Conservation (phyloP, 345 rosid genomes). For the Turnera subulata region DNA sequence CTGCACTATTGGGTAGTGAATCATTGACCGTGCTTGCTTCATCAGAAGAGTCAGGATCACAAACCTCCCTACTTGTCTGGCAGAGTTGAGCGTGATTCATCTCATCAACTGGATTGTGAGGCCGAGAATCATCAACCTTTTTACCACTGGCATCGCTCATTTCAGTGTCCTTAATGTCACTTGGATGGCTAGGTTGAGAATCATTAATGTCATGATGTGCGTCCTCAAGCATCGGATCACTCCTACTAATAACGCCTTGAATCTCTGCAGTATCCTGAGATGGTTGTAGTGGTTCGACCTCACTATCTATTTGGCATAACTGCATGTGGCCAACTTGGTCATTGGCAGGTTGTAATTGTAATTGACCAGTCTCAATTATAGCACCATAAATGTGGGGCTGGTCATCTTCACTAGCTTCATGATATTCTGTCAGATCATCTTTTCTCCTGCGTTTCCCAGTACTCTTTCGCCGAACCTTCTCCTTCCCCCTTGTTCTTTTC, state of each 20-base stretch:
- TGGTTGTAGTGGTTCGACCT: slow-evolving; percentile 9
- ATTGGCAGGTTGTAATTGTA: slow-evolving; percentile 12
- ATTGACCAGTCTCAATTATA: slow-evolving; percentile 21
- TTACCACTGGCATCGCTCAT: slow-evolving; percentile 1
- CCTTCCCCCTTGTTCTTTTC: slow-evolving; percentile 26
- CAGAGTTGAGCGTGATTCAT: not conserved
- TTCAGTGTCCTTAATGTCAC: not conserved
- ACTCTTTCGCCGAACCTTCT: slow-evolving; percentile 27
- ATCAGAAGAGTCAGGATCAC: not conserved
- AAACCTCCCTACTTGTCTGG: not conserved
- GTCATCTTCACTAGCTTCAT: slow-evolving; percentile 26
- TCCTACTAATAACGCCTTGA: slow-evolving; percentile 8
- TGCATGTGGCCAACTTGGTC: slow-evolving; percentile 14
- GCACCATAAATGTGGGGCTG: slow-evolving; percentile 23
- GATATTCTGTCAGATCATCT: slow-evolving; percentile 16
- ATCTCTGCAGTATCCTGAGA: slow-evolving; percentile 6
- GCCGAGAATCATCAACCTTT: slow-evolving; percentile 7
- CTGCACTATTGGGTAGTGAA: not conserved
- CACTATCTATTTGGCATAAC: slow-evolving; percentile 16
- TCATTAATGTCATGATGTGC: slow-evolving; percentile 1
- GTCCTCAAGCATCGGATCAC: slow-evolving; percentile 3
- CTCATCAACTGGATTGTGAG: not conserved
- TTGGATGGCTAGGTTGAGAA: slow-evolving; percentile 7
- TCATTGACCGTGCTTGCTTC: not conserved
- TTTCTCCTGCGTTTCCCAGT: slow-evolving; percentile 21